Conservation (phyloP, 139 green algal genomes). For the Closterium sp. region DNA sequence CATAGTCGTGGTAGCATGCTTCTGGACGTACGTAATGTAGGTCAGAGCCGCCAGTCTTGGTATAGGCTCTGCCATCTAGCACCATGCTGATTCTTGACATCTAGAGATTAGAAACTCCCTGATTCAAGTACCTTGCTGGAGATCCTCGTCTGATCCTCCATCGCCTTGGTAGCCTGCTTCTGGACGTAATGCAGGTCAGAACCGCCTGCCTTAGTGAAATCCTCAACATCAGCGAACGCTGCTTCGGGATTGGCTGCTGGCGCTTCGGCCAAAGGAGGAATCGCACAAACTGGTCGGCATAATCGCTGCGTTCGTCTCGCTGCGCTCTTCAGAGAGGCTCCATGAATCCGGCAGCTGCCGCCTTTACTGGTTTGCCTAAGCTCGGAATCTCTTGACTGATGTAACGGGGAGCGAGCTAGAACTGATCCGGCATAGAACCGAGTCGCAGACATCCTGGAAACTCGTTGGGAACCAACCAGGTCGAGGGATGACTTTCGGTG, state of each 20-base stretch:
- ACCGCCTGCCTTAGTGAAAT: constrained; percentile 48
- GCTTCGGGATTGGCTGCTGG: background rate
- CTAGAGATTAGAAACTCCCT: background rate
- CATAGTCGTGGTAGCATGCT: no score
- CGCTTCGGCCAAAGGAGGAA: background rate
- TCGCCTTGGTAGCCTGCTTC: constrained; percentile 29
- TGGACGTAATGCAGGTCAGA: constrained; percentile 40
- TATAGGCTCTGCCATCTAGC: no score
- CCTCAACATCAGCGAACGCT: constrained; percentile 33
- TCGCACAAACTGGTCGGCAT: background rate
- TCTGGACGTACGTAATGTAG: no score
- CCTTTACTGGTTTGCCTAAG: background rate
- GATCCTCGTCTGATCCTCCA: constrained; percentile 45
- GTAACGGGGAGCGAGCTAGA: background rate
- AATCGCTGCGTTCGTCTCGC: background rate
- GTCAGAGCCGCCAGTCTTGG: no score
- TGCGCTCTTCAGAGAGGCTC: no score
- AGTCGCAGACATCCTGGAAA: background rate
- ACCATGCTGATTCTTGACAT: background rate
- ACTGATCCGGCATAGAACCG: background rate
- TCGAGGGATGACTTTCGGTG: no score
- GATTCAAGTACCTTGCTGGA: constrained; percentile 27
- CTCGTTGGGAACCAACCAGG: background rate
- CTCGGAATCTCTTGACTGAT: background rate
- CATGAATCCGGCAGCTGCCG: background rate